phyloP scores from a whole-genome alignment of 1,284 basidiomycete species.

The Sporisorium graminicola region DNA sequence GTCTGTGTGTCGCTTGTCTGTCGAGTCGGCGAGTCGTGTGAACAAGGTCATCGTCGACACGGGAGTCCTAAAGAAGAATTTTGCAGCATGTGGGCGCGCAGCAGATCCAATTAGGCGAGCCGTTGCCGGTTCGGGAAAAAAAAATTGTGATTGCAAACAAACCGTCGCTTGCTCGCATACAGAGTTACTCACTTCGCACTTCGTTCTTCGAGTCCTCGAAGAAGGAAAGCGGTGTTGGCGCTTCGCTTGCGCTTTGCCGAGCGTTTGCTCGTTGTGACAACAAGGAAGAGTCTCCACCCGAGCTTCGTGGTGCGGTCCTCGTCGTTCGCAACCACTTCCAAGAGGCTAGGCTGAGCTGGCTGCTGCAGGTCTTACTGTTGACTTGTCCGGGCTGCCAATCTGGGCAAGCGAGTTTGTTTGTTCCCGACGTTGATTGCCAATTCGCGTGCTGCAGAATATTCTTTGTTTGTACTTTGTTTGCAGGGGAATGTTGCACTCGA shows the following conservation, averaged over 20 bases:
- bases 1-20: neutral
- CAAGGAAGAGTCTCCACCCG: neutral
- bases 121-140: slow-evolving; percentile 1
- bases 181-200: no score
- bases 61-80: neutral
- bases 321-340: neutral
- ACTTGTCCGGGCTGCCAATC: neutral
- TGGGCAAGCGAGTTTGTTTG: neutral
- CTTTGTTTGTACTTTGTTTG: slow-evolving; percentile 1
- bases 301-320: neutral
- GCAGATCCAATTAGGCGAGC: neutral
- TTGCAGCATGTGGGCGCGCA: neutral
- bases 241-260: slow-evolving; percentile 10
- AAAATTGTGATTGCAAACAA: slow-evolving; percentile 2
- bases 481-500: no score
- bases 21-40: neutral
- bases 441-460: neutral
- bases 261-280: neutral
- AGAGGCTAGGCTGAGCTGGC: neutral
- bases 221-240: neutral
- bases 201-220: no score
- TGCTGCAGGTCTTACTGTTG: neutral
- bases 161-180: neutral
- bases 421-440: neutral
- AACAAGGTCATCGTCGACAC: neutral